Conservation (phyloP, 441 rosid genomes). For the Mallotus repandus region DNA sequence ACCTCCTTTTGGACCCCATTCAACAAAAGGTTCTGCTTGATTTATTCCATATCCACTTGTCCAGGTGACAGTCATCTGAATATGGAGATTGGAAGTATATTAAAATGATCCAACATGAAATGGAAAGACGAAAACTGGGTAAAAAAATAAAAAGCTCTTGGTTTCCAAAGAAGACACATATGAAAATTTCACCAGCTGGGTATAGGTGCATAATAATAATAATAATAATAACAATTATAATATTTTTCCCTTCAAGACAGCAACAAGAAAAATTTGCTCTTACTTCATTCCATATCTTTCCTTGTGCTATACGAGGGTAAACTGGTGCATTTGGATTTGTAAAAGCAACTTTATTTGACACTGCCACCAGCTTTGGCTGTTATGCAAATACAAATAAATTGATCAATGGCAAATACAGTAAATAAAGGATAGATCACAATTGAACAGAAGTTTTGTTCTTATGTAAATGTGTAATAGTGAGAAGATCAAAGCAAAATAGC, state of each 20-base stretch:
- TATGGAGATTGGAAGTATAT: conserved; percentile 12
- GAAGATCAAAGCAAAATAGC: background rate
- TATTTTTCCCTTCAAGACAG: background rate
- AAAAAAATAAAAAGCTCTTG: background rate
- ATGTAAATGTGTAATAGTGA: background rate
- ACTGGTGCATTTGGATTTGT: conserved; percentile 74
- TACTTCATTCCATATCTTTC: conserved; percentile 86
- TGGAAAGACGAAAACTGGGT: background rate
- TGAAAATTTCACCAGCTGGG: background rate
- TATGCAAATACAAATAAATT: conserved; percentile 10
- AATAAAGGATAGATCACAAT: background rate
- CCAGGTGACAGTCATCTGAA: conserved; percentile 91
- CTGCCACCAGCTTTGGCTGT: conserved; percentile 78
- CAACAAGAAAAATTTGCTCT: conserved; percentile 22
- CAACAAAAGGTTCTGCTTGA: conserved; percentile 71
- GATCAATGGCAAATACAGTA: conserved; percentile 2
- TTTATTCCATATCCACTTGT: conserved; percentile 76
- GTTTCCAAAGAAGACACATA: background rate
- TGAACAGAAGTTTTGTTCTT: background rate
- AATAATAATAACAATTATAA: no score
- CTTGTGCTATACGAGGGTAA: conserved; percentile 78
- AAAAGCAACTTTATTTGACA: conserved; percentile 58
- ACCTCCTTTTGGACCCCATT: conserved; percentile 67
- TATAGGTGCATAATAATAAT: background rate
- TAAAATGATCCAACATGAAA: conserved; percentile 3